Evolutionary conservation across 1,139 yeast genomes (phyloP).

Genomic region (Diutina catenulata): DNA sequence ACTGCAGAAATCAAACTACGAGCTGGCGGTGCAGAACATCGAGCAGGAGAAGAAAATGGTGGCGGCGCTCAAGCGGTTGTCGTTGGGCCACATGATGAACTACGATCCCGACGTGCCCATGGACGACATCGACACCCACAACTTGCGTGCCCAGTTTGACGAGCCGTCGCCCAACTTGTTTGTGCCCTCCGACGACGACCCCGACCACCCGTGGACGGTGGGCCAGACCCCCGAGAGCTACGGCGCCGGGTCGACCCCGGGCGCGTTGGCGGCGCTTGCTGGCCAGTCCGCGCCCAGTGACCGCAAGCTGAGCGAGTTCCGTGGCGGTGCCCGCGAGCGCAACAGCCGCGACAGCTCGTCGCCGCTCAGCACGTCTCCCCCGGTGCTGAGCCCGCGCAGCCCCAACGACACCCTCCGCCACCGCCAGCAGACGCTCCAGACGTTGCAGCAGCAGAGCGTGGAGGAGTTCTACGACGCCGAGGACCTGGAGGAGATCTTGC

Average conservation of each 20-base stretch:
- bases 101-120: conserved; percentile 47
- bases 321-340: no score
- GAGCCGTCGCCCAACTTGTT: conserved; percentile 3
- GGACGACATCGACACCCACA: conserved; percentile 21
- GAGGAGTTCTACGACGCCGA: conserved; percentile 1
- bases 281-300: no score
- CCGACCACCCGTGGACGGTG: conserved; percentile 5
- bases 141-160: conserved; percentile 3
- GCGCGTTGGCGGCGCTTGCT: not conserved
- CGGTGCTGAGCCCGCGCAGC: not conserved
- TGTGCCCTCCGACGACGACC: not conserved
- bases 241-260: not conserved
- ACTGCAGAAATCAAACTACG: conserved; percentile 13
- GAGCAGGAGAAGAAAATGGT: conserved; percentile 50
- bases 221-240: not conserved
- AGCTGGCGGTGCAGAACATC: conserved; percentile 35
- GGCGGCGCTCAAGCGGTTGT: conserved; percentile 43
- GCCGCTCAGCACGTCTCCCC: not conserved
- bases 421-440: not conserved
- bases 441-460: not conserved
- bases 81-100: conserved; percentile 41
- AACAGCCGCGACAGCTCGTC: not conserved
- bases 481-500: not conserved
- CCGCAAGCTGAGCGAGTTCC: no score
- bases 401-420: not conserved